A percentile compares a stretch with the other conserved stretches of the same genome.
Conservation (phyloP, 164 flowering plant genomes). For the Sextonia rubra region DNA sequence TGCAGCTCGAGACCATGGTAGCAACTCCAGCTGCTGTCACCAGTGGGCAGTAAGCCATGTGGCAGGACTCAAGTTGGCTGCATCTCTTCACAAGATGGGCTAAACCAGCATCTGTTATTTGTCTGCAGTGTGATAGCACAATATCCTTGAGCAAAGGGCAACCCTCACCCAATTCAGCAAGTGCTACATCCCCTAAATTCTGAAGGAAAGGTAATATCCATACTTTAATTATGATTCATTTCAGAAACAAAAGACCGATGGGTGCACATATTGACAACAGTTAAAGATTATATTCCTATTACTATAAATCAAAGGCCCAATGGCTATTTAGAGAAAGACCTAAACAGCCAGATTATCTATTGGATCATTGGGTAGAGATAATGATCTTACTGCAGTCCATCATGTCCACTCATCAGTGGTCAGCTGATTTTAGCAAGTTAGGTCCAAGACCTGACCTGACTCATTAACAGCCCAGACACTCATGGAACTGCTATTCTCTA, state of each 20-base stretch:
- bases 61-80: conserved; percentile 62
- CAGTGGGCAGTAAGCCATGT: conserved; percentile 79
- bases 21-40: conserved; percentile 84
- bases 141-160: conserved; percentile 75
- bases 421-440: too few species aligned
- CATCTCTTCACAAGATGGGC: conserved; percentile 61
- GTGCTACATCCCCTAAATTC: conserved; percentile 67
- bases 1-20: conserved; percentile 64
- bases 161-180: conserved; percentile 78
- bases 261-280: too few species aligned
- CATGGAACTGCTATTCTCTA: too few species aligned
- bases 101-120: conserved; percentile 68
- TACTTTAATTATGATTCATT: neutral
- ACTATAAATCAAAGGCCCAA: too few species aligned
- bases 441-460: too few species aligned
- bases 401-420: too few species aligned
- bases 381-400: too few species aligned
- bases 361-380: too few species aligned
- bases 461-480: too few species aligned
- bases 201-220: conserved; percentile 16
- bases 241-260: neutral
- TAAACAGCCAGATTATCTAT: too few species aligned
- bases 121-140: conserved; percentile 71
- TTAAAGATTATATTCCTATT: too few species aligned
- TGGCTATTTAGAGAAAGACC: too few species aligned